phyloP scores from a whole-genome alignment of 2,329 filamentous ascomycete species.

The Cordyceps farinosa region DNA sequence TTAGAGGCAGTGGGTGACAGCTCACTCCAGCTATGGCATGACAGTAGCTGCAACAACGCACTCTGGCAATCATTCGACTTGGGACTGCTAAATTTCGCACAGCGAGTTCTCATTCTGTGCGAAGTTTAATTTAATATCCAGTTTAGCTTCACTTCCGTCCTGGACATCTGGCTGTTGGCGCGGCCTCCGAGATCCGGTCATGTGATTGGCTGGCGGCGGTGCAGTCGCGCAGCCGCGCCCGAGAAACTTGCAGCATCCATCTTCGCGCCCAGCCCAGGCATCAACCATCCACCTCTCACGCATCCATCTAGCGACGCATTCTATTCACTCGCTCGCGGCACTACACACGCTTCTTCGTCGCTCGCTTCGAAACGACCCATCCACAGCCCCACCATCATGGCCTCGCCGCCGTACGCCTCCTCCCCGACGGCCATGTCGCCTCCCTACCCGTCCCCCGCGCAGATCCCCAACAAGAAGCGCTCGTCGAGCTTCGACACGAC shows the following conservation, averaged over 20 bases:
- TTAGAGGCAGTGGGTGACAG: too few relatives aligned
- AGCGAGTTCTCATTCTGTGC: too few relatives aligned
- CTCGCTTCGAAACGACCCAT: background rate
- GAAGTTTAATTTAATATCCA: too few relatives aligned
- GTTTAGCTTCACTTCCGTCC: too few relatives aligned
- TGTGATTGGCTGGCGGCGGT: constrained; percentile 8
- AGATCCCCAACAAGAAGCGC: constrained; percentile 58
- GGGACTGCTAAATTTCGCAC: too few relatives aligned
- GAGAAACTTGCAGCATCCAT: background rate
- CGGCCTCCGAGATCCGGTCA: background rate
- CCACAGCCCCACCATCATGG: constrained; percentile 36
- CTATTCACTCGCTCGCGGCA: background rate
- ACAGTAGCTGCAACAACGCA: too few relatives aligned
- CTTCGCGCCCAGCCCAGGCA: background rate
- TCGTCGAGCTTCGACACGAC: constrained; percentile 51
- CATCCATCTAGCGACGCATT: background rate
- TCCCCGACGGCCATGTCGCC: constrained; percentile 55
- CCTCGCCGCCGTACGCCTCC: constrained; percentile 52
- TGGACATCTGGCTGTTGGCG: background rate
- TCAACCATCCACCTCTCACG: background rate
- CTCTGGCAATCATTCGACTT: too few relatives aligned
- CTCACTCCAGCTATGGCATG: too few relatives aligned
- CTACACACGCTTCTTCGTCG: background rate
- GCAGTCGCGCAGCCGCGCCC: background rate
- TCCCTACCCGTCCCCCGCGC: constrained; percentile 49